Percentiles rank a stretch among this genome's conserved stretches.
Conservation (phyloP, 2,329 filamentous ascomycete genomes). For the Ilyonectria mors-panacis region DNA sequence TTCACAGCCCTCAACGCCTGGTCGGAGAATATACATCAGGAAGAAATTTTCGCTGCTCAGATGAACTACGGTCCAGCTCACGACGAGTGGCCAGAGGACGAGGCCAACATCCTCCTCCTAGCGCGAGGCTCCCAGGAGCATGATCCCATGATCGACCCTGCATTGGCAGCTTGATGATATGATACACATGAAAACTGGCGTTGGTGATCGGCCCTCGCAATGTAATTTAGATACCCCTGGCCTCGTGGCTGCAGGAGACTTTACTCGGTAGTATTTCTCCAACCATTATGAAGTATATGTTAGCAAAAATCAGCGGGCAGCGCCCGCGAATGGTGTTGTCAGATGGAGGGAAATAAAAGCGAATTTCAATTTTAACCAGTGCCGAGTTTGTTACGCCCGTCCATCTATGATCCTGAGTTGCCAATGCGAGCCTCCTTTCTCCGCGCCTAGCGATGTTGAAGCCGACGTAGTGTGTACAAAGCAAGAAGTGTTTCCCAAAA, state of each 20-base stretch:
- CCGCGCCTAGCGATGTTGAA: conserved; percentile 11
- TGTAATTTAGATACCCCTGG: conserved; percentile 44
- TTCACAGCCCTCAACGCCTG: conserved; percentile 40
- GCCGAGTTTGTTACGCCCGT: conserved; percentile 3
- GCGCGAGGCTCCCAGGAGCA: conserved; percentile 46
- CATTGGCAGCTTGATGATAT: conserved; percentile 40
- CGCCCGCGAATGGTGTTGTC: background rate
- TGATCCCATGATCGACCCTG: conserved; percentile 52
- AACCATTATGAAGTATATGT: conserved; percentile 33
- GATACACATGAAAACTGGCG: conserved; percentile 19
- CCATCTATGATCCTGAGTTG: conserved; percentile 40
- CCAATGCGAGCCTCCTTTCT: conserved; percentile 13
- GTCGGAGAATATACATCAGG: conserved; percentile 44
- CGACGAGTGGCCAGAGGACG: conserved; percentile 61
- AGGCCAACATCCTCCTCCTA: conserved; percentile 60
- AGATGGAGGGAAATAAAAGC: conserved; percentile 3
- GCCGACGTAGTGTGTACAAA: conserved; percentile 2
- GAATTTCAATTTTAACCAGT: conserved; percentile 15
- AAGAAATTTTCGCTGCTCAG: conserved; percentile 54
- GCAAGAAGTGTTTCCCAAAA: background rate
- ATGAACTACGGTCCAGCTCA: conserved; percentile 52
- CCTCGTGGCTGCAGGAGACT: conserved; percentile 36
- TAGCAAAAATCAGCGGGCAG: background rate
- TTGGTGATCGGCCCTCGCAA: conserved; percentile 29
- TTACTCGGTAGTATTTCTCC: background rate